Evolutionary conservation across 129 eudicot genomes (phyloP).

Genomic region (Scalesia atractyloides): DNA sequence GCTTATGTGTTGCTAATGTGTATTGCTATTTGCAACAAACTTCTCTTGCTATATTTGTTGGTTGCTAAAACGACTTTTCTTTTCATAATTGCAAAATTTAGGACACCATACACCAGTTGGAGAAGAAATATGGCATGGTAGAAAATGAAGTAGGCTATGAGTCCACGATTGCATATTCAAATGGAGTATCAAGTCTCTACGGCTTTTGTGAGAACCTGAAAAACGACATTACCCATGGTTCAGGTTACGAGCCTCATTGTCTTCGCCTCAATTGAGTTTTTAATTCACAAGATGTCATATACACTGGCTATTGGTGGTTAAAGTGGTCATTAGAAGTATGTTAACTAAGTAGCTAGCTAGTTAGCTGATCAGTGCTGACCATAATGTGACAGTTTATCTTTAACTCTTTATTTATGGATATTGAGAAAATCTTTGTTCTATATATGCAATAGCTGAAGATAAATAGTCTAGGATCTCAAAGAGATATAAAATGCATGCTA

Average conservation of each 20-base stretch:
- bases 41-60: neutral
- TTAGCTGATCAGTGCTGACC: neutral
- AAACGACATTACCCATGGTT: slow-evolving; percentile 33
- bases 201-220: slow-evolving; percentile 43
- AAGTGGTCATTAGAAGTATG: slow-evolving; percentile 10
- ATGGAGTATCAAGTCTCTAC: too few species aligned
- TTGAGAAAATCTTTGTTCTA: neutral
- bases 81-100: slow-evolving; percentile 4
- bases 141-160: slow-evolving; percentile 43
- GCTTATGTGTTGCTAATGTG: neutral
- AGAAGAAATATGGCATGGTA: slow-evolving; percentile 39
- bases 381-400: slow-evolving; percentile 15
- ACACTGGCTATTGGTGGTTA: neutral
- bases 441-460: neutral
- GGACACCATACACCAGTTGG: slow-evolving; percentile 51
- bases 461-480: neutral
- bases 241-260: slow-evolving; percentile 25
- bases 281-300: neutral
- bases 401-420: neutral
- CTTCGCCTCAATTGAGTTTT: slow-evolving; percentile 37
- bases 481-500: neutral
- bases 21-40: neutral
- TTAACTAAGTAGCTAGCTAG: slow-evolving; percentile 2
- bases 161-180: slow-evolving; percentile 41
- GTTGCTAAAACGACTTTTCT: neutral